Conservation (phyloP, 139 green algal species). For the Mesostigma viride region DNA sequence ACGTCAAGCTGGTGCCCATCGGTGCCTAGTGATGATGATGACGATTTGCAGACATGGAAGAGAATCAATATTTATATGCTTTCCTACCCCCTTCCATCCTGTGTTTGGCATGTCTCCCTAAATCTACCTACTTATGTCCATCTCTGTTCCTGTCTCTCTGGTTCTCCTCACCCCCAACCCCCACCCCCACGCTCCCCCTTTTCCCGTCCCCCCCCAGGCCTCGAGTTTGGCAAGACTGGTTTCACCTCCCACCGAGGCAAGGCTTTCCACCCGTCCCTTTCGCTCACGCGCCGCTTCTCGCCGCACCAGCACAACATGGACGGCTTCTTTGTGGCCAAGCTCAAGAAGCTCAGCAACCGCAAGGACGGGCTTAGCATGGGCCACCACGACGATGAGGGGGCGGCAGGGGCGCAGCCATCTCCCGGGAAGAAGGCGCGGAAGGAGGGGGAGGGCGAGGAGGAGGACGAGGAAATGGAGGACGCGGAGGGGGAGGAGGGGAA, state of each 20-base stretch:
- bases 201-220: too few species aligned
- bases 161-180: background rate
- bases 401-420: conserved; percentile 22
- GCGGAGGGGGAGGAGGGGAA: conserved; percentile 10
- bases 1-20: too few species aligned
- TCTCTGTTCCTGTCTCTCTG: too few species aligned
- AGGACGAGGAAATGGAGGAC: conserved; percentile 8
- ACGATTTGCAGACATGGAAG: too few species aligned
- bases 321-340: conserved; percentile 97
- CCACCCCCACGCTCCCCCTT: background rate
- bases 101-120: too few species aligned
- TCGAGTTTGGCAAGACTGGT: too few species aligned
- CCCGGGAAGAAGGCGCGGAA: background rate
- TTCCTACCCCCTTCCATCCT: too few species aligned
- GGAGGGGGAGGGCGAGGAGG: conserved; percentile 24
- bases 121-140: too few species aligned
- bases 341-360: conserved; percentile 89
- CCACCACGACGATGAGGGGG: conserved; percentile 20
- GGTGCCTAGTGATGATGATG: too few species aligned
- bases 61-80: too few species aligned
- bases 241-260: conserved; percentile 77
- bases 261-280: conserved; percentile 84
- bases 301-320: conserved; percentile 97
- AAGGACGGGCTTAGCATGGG: conserved; percentile 30
- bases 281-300: conserved; percentile 82